Percentiles rank a stretch among this genome's conserved stretches.
Evolutionary conservation across 2,329 filamentous ascomycete genomes (phyloP).

Genomic region (Colletotrichum destructivum): DNA sequence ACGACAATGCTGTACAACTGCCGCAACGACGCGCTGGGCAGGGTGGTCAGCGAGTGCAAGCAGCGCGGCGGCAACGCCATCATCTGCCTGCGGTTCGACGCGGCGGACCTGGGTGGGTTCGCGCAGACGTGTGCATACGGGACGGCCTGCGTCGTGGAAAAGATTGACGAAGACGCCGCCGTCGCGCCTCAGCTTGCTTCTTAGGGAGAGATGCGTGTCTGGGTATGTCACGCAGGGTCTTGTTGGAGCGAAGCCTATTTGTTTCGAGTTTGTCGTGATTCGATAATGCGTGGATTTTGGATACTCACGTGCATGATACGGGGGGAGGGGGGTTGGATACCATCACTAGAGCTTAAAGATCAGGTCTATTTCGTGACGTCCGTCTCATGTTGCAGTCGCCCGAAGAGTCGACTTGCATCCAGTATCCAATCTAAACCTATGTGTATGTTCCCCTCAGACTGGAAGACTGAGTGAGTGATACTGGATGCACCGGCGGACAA

Average conservation of each 20-base stretch:
- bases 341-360: neutral
- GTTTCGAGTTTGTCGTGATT: conserved; percentile 13
- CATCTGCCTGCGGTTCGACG: conserved; percentile 72
- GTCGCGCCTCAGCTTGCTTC: conserved; percentile 39
- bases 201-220: neutral
- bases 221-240: neutral
- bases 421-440: neutral
- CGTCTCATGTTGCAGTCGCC: neutral
- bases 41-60: conserved; percentile 71
- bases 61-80: conserved; percentile 72
- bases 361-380: neutral
- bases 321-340: neutral
- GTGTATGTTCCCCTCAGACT: neutral
- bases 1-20: conserved; percentile 72
- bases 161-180: conserved; percentile 57
- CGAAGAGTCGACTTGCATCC: neutral
- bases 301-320: neutral
- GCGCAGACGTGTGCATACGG: conserved; percentile 74
- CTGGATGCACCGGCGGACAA: neutral
- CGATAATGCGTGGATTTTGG: neutral
- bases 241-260: neutral
- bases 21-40: conserved; percentile 71
- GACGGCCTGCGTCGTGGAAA: conserved; percentile 71
- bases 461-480: neutral
- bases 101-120: conserved; percentile 68